Conservation (phyloP, 768 basidiomycete genomes). For the Boletus subparvulus region DNA sequence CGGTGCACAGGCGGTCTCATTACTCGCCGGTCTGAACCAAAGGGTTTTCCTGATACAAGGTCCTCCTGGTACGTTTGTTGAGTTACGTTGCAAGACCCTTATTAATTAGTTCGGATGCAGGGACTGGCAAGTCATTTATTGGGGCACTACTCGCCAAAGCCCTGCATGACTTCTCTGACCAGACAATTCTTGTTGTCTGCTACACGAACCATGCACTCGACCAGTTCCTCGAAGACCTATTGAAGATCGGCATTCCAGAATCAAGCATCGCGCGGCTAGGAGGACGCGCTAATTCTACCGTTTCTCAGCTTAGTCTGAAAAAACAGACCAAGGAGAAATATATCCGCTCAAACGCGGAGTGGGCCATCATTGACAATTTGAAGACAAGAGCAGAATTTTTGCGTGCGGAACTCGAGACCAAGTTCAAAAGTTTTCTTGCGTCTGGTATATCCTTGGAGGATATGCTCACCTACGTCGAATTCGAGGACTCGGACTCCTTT, state of each 20-base stretch:
- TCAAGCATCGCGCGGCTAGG: constrained; percentile 51
- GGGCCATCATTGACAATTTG: constrained; percentile 41
- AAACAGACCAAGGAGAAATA: constrained; percentile 34
- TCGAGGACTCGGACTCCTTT: constrained; percentile 46
- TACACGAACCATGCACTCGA: constrained; percentile 75
- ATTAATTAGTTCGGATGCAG: constrained; percentile 31
- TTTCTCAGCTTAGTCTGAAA: constrained; percentile 45
- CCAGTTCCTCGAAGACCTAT: constrained; percentile 60
- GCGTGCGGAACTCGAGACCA: constrained; percentile 21
- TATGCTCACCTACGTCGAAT: constrained; percentile 50
- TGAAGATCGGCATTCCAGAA: constrained; percentile 57
- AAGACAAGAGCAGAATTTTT: constrained; percentile 24
- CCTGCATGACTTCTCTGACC: constrained; percentile 45
- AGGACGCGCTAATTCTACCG: constrained; percentile 51
- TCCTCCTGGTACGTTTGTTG: constrained; percentile 55
- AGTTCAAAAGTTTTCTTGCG: constrained; percentile 31
- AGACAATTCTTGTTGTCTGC: constrained; percentile 63
- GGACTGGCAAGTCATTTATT: constrained; percentile 73
- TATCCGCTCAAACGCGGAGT: constrained; percentile 35
- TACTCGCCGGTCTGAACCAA: constrained; percentile 56
- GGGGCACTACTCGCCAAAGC: constrained; percentile 63
- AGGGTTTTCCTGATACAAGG: constrained; percentile 46
- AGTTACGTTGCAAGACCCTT: not conserved
- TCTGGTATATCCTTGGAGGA: constrained; percentile 24
- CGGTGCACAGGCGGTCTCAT: constrained; percentile 42